Base-by-base conservation (phyloP, 495 filamentous ascomycete species). In the Penicillium samsonianum region DNA sequence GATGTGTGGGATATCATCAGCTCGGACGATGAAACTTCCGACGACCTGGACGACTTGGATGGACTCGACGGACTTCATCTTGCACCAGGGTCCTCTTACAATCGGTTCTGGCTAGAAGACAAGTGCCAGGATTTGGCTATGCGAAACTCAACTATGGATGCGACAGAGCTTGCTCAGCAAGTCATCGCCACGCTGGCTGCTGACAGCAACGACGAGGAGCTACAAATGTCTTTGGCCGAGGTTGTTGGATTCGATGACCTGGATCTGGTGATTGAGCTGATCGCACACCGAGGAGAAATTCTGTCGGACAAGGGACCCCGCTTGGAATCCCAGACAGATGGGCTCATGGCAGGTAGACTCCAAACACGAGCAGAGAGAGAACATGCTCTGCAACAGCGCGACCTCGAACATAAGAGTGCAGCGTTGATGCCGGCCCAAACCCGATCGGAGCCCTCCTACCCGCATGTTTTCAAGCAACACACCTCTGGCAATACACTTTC, bases 1-100 rank as follows among this genome's bases (percentile, higher is more conserved):
- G 90, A 95, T 73, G 83, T 96, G 10, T 98, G 94, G 94, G 90
- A 96, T 68, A 82, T 92, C 37, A 89, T 91, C 68, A 89, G 84
- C 46, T 88, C 90, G 31, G 86, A 90, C 26, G 77, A 83, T 31
- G 89, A 81, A 51, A 83, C 75, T 38, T 80, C 76, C 41, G 80
- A 82, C 44, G 76, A 74, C 14, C 53, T 79, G 9, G 76, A 81
- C 50, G 70, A 68, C 14, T 47, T 70, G 31, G 54, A 69, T 35
- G 68, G 67, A 11, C 40, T 67, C 22, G 54, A 67, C 7, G 47
- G 40, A 22, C 26, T 38, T 42, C 56, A 63, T 53, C 53, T 55
- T 30, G 50, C 55, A n/a, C 45, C 51, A 25, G 67, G 55, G 2
- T 57, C 55, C 9, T 48, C 41, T n/a, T 80, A 78, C 61, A 67